A percentile compares a stretch with the other conserved stretches of the same genome.
phyloP scores from a whole-genome alignment of 1,139 yeast species.

The Kazachstania sp. region DNA sequence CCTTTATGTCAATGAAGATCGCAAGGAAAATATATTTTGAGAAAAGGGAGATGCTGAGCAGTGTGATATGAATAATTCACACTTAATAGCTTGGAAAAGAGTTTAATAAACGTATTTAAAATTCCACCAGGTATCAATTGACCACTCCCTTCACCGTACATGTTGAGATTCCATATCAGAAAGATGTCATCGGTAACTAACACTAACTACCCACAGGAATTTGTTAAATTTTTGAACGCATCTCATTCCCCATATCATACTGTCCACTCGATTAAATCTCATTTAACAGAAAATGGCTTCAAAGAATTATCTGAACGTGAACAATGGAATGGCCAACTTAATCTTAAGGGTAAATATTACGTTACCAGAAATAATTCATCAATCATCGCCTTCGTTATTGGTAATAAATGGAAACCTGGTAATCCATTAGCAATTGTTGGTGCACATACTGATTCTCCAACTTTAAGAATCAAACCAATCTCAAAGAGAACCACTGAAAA shows the following conservation, averaged over 20 bases:
- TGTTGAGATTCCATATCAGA: constrained; percentile 24
- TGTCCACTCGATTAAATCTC: constrained; percentile 53
- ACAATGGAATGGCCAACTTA: constrained; percentile 57
- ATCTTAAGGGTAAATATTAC: constrained; percentile 57
- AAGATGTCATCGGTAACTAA: constrained; percentile 14
- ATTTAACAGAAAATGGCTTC: constrained; percentile 56
- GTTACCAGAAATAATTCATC: constrained; percentile 86
- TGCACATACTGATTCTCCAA: constrained; percentile 95
- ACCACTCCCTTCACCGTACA: constrained; percentile 2
- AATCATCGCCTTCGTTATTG: constrained; percentile 77
- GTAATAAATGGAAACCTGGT: constrained; percentile 66
- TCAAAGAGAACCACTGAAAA: constrained; percentile 68
- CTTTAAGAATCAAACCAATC: constrained; percentile 81
- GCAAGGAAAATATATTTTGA: too few relatives aligned
- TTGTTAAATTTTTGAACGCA: constrained; percentile 67
- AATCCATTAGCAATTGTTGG: constrained; percentile 84
- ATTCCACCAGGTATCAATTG: background rate
- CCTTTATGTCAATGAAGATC: too few relatives aligned
- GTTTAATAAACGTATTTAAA: background rate
- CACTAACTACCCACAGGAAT: constrained; percentile 36
- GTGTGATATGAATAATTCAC: too few relatives aligned
- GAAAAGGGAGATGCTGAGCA: too few relatives aligned
- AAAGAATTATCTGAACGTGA: constrained; percentile 63
- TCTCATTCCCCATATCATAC: constrained; percentile 97
- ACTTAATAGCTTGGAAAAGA: background rate